Base-by-base conservation (phyloP, 805 yeast genomes). In the Jamesozyma rosinii region DNA sequence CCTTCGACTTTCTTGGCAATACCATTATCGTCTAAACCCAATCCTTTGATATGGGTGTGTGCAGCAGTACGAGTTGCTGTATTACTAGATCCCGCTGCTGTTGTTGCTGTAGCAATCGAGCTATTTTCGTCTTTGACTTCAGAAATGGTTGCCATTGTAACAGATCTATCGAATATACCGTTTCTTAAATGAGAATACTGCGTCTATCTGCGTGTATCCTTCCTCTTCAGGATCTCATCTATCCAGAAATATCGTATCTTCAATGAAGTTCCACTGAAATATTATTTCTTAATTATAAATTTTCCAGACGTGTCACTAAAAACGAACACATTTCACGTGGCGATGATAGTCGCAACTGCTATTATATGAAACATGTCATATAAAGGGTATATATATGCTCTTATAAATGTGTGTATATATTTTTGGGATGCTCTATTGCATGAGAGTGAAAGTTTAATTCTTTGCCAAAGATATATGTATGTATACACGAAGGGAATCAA, bases 31-130 rank as follows among this genome's bases (percentile, higher is more conserved):
- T 90, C 96, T 40, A 90, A 71, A 2, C 98, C 98, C 17, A 90
- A 74, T 2, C 97, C 97, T 56, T 82, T 83, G 71, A 90, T 90
- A 62, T 90, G 98, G 2, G 98, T 89, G 62, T 90, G 98, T 4
- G 98, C 92, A 1, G 97, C 95, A 1, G 95, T 85, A 51, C 95
- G 74, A 13, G 59, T 51, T 3, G 55, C 45, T 14, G 52, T 55
- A 36, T 34, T 45, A 9, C 43, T 37, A 6, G 47, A n/a, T 14
- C 43, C 48, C 1, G 41, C 17, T 13, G 26, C 37, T 21, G 26
- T 13, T 2, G 41, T 30, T 15, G 34, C n/a, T 31, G 17, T 15
- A 31, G 34, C 34, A 31, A 13, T 17, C n/a, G 34, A 14, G 11
- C 4, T n/a, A 10, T 34, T 34, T 18, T 34, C 26, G 15, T 83